Evolutionary conservation across 495 filamentous ascomycete species (phyloP).

Genomic region (Penicillium daleae): DNA sequence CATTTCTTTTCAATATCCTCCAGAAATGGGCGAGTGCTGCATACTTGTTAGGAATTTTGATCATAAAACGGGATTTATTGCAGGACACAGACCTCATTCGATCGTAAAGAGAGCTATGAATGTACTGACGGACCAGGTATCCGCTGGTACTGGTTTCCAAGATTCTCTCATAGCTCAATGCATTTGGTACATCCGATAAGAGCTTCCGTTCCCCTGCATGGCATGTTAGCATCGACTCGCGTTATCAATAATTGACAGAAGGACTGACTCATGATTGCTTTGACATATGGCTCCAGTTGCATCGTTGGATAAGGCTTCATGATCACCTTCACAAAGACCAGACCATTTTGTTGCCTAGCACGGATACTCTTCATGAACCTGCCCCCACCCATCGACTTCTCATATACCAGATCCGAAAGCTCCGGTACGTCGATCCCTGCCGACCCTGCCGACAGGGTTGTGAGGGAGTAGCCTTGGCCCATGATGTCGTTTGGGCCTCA

Average conservation of each 20-base stretch:
- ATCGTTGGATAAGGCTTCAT: constrained; percentile 85
- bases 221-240: constrained; percentile 28
- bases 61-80: background rate
- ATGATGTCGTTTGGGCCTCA: constrained; percentile 58
- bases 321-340: constrained; percentile 90
- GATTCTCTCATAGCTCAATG: constrained; percentile 84
- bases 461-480: constrained; percentile 96
- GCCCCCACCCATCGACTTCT: constrained; percentile 90
- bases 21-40: constrained; percentile 90
- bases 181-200: constrained; percentile 85
- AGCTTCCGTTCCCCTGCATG: constrained; percentile 73
- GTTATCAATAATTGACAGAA: constrained; percentile 1
- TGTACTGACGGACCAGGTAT: constrained; percentile 93
- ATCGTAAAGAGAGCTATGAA: constrained; percentile 97
- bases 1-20: constrained; percentile 99
- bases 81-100: constrained; percentile 68
- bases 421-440: constrained; percentile 94
- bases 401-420: constrained; percentile 84
- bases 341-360: constrained; percentile 83
- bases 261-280: constrained; percentile 73
- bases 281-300: constrained; percentile 76
- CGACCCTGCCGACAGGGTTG: constrained; percentile 84
- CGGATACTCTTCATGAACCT: constrained; percentile 97
- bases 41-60: constrained; percentile 16
- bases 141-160: constrained; percentile 89